These are phyloP conservation scores for Brassica balearica DNA, from an alignment of 441 rosid species.

Conservation along the genomic window DNA sequence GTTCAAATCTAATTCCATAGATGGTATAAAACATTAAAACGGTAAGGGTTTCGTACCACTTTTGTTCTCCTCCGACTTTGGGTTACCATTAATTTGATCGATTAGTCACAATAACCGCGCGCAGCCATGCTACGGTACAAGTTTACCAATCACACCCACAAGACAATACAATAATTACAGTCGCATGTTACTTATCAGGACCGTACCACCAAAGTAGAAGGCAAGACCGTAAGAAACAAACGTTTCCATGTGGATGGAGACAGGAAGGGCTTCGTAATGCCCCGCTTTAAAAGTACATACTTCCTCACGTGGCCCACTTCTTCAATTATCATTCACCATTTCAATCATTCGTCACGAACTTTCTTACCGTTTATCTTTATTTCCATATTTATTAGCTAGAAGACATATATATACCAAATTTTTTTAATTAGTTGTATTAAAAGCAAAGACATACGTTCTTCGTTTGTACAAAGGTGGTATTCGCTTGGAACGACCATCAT, in stretches of 20 bases:
- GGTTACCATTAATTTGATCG: neutral
- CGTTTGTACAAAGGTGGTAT: neutral
- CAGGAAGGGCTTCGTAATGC: slow-evolving; percentile 32
- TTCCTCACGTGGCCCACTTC: slow-evolving; percentile 40
- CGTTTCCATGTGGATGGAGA: slow-evolving; percentile 39
- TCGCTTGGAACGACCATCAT: slow-evolving; percentile 6
- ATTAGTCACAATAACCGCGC: neutral
- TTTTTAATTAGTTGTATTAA: neutral
- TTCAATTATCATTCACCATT: slow-evolving; percentile 42
- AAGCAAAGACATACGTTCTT: neutral
- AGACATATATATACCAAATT: neutral
- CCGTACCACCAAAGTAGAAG: slow-evolving; percentile 13
- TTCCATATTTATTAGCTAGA: slow-evolving; percentile 27
- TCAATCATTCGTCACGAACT: slow-evolving; percentile 45
- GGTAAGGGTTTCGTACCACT: neutral
- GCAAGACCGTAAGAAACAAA: slow-evolving; percentile 26
- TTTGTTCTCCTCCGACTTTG: neutral
- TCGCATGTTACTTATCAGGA: slow-evolving; percentile 3
- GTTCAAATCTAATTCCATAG: neutral
- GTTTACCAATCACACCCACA: neutral
- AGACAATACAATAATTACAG: neutral
- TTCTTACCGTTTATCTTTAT: neutral
- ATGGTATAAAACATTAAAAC: neutral
- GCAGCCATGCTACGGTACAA: neutral
- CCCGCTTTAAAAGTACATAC: slow-evolving; percentile 36